Percentiles rank a stretch among this genome's conserved stretches.
phyloP scores from a whole-genome alignment of 2,329 filamentous ascomycete genomes.

The Leptographium radiaticola region DNA sequence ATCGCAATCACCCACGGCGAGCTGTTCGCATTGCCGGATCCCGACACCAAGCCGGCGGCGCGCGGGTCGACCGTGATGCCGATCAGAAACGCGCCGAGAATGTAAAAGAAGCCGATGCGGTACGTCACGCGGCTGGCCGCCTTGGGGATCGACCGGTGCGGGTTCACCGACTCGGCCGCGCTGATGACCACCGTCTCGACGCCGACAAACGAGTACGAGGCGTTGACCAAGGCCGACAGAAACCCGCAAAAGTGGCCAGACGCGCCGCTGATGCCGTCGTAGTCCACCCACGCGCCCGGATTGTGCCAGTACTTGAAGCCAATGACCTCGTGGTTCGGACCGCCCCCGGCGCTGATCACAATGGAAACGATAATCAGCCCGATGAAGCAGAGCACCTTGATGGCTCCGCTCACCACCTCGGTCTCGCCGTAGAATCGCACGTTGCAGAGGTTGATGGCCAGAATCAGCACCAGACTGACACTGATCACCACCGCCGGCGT shows the following conservation, averaged over 20 bases:
- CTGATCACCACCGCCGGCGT: slow-evolving; percentile 41
- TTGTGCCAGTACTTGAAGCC: slow-evolving; percentile 37
- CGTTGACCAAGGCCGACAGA: slow-evolving; percentile 41
- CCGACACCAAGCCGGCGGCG: slow-evolving; percentile 18
- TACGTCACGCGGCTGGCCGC: slow-evolving; percentile 14
- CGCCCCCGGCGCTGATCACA: slow-evolving; percentile 43
- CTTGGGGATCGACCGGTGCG: slow-evolving; percentile 10
- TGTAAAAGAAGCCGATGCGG: slow-evolving; percentile 19
- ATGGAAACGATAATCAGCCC: slow-evolving; percentile 42
- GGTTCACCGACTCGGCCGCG: slow-evolving; percentile 11
- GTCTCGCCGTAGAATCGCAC: slow-evolving; percentile 46
- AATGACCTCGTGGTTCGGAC: slow-evolving; percentile 32
- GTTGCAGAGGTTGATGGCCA: slow-evolving; percentile 42
- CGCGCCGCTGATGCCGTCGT: slow-evolving; percentile 25
- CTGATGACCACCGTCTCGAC: slow-evolving; percentile 34
- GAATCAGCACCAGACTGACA: slow-evolving; percentile 38
- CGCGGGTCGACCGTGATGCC: slow-evolving; percentile 17
- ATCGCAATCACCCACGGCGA: slow-evolving; percentile 59
- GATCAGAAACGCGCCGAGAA: slow-evolving; percentile 17
- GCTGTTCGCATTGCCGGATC: slow-evolving; percentile 24
- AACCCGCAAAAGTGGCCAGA: slow-evolving; percentile 44
- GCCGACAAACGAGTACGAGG: slow-evolving; percentile 47
- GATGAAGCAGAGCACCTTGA: slow-evolving; percentile 48
- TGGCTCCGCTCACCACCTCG: slow-evolving; percentile 47
- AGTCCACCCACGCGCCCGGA: slow-evolving; percentile 33